Conservation (phyloP, 768 basidiomycete species). For the Amanita inopinata region DNA sequence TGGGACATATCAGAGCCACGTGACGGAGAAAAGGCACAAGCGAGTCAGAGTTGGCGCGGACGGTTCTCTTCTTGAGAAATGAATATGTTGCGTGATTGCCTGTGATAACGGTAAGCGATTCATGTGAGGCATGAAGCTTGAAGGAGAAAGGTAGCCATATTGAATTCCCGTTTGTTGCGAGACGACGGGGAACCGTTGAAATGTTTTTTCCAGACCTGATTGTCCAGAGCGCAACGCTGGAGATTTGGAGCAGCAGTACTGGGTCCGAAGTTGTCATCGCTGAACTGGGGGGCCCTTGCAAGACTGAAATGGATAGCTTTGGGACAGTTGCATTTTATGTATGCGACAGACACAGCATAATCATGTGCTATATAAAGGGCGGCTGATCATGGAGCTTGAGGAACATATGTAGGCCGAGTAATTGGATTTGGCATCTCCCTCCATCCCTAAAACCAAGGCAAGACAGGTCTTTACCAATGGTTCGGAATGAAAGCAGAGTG, state of each 20-base stretch:
- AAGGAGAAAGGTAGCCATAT: background rate
- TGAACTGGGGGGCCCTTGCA: no score
- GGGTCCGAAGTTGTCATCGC: background rate
- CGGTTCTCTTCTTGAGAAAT: conserved; percentile 1
- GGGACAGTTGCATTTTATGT: no score
- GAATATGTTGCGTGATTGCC: background rate
- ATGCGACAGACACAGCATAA: background rate
- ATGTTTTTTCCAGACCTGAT: no score
- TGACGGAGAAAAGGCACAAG: background rate
- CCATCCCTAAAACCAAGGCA: no score
- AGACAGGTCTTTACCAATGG: no score
- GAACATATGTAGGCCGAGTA: background rate
- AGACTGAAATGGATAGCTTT: no score
- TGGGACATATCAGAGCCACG: background rate
- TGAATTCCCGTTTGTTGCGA: background rate
- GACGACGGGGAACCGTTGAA: no score
- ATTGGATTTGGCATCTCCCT: conserved; percentile 1
- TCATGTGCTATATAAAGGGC: background rate
- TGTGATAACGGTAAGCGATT: background rate
- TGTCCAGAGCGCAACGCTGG: no score
- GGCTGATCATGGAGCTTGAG: conserved; percentile 3
- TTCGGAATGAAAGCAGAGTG: no score
- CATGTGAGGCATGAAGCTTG: no score
- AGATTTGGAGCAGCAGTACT: background rate
- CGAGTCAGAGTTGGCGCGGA: background rate